Evolutionary conservation across 1,284 basidiomycete genomes (phyloP).

Genomic region (Malassezia psittaci): DNA sequence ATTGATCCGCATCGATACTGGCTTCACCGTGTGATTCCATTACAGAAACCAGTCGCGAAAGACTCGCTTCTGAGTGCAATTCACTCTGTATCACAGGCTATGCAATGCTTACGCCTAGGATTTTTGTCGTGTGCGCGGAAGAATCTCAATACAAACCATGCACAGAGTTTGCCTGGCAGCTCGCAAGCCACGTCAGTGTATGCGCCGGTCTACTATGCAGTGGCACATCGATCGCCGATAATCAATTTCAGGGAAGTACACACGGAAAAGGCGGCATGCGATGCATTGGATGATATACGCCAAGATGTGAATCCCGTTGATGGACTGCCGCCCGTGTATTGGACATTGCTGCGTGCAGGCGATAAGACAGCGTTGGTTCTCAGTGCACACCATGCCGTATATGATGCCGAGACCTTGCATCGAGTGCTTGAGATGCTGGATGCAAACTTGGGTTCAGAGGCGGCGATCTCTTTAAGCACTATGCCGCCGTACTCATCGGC

Average conservation of each 20-base stretch:
- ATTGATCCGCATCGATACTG: constrained; percentile 32
- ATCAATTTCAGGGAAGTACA: not conserved
- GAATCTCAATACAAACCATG: not conserved
- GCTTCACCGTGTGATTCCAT: constrained; percentile 22
- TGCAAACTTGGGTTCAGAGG: not conserved
- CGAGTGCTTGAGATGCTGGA: constrained; percentile 27
- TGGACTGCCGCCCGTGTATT: constrained; percentile 9
- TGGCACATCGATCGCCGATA: not conserved
- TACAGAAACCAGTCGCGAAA: not conserved
- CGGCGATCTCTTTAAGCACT: not conserved
- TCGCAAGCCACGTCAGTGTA: not conserved
- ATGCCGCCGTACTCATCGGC: constrained; percentile 22
- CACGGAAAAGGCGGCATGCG: not conserved
- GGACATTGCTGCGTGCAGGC: constrained; percentile 16
- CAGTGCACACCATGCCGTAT: constrained; percentile 33
- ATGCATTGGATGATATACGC: not conserved
- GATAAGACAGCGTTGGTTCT: constrained; percentile 15
- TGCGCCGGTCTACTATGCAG: constrained; percentile 6
- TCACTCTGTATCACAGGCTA: constrained; percentile 13
- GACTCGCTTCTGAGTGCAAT: constrained; percentile 18
- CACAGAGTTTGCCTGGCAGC: not conserved
- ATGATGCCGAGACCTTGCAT: constrained; percentile 32
- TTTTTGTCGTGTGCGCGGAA: constrained; percentile 22
- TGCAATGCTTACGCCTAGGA: constrained; percentile 32
- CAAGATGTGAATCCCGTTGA: not conserved